These are phyloP conservation scores for Oehlia diaphana DNA, from an alignment of 192 early-diverging fungal species.

Conservation along the genomic window DNA sequence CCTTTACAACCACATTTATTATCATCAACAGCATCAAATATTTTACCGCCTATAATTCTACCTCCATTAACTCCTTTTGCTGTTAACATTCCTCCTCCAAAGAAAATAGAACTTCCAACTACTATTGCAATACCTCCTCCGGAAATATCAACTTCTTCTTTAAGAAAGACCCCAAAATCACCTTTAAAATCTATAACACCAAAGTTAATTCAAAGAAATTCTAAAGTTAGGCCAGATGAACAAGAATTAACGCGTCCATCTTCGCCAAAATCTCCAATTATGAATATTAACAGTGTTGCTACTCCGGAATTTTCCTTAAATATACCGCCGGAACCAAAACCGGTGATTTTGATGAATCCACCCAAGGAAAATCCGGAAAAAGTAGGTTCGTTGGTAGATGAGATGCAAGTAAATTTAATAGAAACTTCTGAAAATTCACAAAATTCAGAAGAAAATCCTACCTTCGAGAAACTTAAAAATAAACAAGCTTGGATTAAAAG, in stretches of 20 bases:
- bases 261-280: neutral
- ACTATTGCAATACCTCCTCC: neutral
- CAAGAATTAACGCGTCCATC: neutral
- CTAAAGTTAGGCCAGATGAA: neutral
- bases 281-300: neutral
- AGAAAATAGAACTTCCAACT: neutral
- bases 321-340: too few relatives aligned
- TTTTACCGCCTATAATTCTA: neutral
- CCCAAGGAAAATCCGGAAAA: neutral
- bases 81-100: neutral
- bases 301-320: neutral
- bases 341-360: neutral
- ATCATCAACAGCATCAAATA: neutral
- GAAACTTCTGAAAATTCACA: neutral
- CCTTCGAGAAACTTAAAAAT: neutral
- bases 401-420: neutral
- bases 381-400: neutral
- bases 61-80: neutral
- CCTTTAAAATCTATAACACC: neutral
- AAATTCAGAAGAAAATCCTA: neutral
- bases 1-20: neutral
- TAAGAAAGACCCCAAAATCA: neutral
- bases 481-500: slow-evolving; percentile 74
- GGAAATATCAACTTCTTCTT: neutral
- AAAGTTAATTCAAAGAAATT: neutral